Percentiles rank a stretch among this genome's conserved stretches.
Conservation (phyloP, 306 rosid genomes). For the Prinsepia uniflora region DNA sequence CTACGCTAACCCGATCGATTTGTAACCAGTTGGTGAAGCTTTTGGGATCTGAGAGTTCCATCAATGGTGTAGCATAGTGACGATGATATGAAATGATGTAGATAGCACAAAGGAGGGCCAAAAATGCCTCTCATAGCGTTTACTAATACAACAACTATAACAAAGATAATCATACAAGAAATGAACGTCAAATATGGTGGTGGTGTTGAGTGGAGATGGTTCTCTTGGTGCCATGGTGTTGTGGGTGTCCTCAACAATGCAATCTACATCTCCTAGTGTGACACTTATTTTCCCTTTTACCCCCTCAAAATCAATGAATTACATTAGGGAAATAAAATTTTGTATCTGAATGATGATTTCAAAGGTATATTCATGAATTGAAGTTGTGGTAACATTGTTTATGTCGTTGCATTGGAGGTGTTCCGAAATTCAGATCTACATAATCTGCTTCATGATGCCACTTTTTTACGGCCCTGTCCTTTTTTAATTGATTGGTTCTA, state of each 20-base stretch:
- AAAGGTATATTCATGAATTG: not conserved
- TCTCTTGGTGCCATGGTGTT: constrained; percentile 28
- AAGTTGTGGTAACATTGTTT: not conserved
- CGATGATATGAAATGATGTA: constrained; percentile 1
- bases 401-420: constrained; percentile 1
- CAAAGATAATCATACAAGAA: not conserved
- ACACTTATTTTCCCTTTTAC: constrained; percentile 9
- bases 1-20: not conserved
- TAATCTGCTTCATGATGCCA: not conserved
- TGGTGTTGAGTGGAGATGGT: constrained; percentile 29
- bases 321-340: not conserved
- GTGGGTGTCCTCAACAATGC: constrained; percentile 7
- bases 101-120: constrained; percentile 17
- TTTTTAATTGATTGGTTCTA: not conserved
- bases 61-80: not conserved
- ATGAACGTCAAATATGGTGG: constrained; percentile 4
- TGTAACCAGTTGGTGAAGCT: not conserved
- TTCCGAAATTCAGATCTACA: not conserved
- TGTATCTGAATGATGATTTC: not conserved
- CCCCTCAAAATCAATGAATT: too few relatives aligned
- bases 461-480: not conserved
- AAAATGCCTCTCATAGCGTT: constrained; percentile 2
- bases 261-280: not conserved
- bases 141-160: constrained; percentile 4
- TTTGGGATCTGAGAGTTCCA: not conserved